phyloP scores from a whole-genome alignment of 768 basidiomycete genomes.

The Calocybe indica region DNA sequence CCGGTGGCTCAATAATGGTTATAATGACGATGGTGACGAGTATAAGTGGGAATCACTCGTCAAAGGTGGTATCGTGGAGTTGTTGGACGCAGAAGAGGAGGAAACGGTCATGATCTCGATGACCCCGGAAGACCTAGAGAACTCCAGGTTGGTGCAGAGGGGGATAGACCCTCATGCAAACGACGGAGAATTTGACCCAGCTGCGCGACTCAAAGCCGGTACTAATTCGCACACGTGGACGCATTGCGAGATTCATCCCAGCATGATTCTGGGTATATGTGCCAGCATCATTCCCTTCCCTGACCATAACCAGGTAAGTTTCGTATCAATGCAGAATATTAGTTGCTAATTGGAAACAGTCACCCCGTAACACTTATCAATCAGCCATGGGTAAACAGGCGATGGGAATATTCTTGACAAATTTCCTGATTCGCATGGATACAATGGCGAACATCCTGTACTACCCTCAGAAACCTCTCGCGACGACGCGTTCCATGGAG shows the following conservation, averaged over 20 bases:
- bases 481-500: conserved; percentile 98
- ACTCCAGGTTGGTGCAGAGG: conserved; percentile 61
- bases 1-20: conserved; percentile 55
- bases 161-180: conserved; percentile 53
- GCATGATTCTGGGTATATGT: conserved; percentile 98
- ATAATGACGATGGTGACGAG: conserved; percentile 54
- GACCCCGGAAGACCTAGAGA: conserved; percentile 94
- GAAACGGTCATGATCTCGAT: conserved; percentile 99
- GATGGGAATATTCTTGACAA: conserved; percentile 98
- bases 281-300: conserved; percentile 99
- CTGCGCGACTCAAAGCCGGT: conserved; percentile 81
- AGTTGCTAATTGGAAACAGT: conserved; percentile 39
- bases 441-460: conserved; percentile 99
- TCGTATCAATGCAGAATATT: not conserved
- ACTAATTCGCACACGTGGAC: conserved; percentile 91
- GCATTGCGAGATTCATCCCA: conserved; percentile 98
- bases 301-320: conserved; percentile 92
- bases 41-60: conserved; percentile 85
- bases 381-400: conserved; percentile 99
- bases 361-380: conserved; percentile 99
- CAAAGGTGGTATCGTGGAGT: conserved; percentile 84
- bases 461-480: conserved; percentile 98
- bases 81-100: conserved; percentile 97
- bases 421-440: conserved; percentile 98
- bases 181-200: conserved; percentile 76